phyloP scores from a whole-genome alignment of 257 asterid genomes.

The Linderniella brevidens region DNA sequence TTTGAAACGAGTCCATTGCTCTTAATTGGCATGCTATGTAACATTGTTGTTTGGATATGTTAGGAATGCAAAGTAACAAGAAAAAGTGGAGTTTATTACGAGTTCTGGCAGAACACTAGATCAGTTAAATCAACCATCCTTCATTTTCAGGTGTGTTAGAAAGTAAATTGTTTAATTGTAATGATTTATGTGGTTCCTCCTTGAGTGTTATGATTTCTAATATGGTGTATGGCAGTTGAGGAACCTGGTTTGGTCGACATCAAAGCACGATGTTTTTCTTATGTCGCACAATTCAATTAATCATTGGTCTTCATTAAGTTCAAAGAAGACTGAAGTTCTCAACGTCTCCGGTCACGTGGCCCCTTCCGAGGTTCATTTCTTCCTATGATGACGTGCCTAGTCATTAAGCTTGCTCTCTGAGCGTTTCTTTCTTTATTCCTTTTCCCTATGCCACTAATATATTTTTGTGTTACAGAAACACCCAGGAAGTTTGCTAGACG shows the following conservation, averaged over 20 bases:
- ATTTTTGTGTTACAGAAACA: slow-evolving; percentile 21
- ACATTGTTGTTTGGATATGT: background rate
- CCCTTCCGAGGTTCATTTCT: slow-evolving; percentile 25
- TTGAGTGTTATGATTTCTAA: background rate
- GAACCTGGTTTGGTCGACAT: slow-evolving; percentile 42
- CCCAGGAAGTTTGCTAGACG: slow-evolving; percentile 35
- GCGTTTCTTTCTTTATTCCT: background rate
- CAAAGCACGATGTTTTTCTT: slow-evolving; percentile 44
- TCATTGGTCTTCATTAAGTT: slow-evolving; percentile 39
- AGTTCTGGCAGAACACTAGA: slow-evolving; percentile 45
- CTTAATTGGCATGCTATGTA: background rate
- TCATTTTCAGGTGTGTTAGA: slow-evolving; percentile 30
- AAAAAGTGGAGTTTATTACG: slow-evolving; percentile 35
- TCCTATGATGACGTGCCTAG: slow-evolving; percentile 1
- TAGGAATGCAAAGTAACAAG: slow-evolving; percentile 35
- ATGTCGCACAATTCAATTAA: slow-evolving; percentile 30
- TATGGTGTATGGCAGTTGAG: slow-evolving; percentile 19
- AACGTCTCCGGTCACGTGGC: slow-evolving; percentile 44
- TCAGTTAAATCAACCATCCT: slow-evolving; percentile 38
- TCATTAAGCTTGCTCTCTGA: background rate
- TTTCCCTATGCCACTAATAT: slow-evolving; percentile 6
- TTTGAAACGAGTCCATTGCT: background rate
- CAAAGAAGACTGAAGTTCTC: slow-evolving; percentile 38
- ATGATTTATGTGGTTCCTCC: too few relatives aligned
- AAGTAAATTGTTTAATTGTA: background rate